Percentiles rank a stretch among this genome's conserved stretches.
Evolutionary conservation across 495 filamentous ascomycete species (phyloP).

Genomic region (Penicillium soppii): DNA sequence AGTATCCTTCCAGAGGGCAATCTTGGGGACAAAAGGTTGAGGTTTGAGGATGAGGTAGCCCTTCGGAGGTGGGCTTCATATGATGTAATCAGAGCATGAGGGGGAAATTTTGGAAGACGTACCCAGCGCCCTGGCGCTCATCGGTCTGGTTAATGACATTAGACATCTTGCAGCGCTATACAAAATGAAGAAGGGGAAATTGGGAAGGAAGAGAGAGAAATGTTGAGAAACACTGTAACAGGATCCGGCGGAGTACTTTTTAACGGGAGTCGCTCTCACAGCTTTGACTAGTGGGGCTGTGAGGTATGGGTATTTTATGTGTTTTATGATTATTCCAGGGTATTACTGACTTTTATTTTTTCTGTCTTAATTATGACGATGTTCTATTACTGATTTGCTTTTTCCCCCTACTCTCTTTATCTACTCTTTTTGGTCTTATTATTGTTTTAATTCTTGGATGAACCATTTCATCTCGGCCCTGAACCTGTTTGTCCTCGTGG

Average conservation of each 20-base stretch:
- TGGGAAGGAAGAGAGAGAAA: conserved; percentile 11
- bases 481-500: neutral
- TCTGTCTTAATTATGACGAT: conserved; percentile 1
- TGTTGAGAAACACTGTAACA: conserved; percentile 21
- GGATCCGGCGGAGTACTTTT: conserved; percentile 45
- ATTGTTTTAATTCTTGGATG: neutral
- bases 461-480: neutral
- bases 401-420: no score
- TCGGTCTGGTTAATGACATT: conserved; percentile 63
- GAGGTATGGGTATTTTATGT: conserved; percentile 21
- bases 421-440: no score
- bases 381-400: neutral
- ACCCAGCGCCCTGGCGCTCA: conserved; percentile 63
- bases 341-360: conserved; percentile 7
- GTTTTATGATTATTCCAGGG: conserved; percentile 21
- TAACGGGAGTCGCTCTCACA: conserved; percentile 25
- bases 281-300: conserved; percentile 26
- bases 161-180: conserved; percentile 51
- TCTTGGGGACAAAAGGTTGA: conserved; percentile 15
- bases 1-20: neutral
- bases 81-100: conserved; percentile 46
- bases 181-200: conserved; percentile 15
- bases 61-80: conserved; percentile 35
- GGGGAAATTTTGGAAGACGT: conserved; percentile 49
- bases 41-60: conserved; percentile 15